Evolutionary conservation across 192 early-diverging fungal species (phyloP), one percentile per base, ranked within the genome.

Genomic region (Entomortierella parvispora): DNA sequence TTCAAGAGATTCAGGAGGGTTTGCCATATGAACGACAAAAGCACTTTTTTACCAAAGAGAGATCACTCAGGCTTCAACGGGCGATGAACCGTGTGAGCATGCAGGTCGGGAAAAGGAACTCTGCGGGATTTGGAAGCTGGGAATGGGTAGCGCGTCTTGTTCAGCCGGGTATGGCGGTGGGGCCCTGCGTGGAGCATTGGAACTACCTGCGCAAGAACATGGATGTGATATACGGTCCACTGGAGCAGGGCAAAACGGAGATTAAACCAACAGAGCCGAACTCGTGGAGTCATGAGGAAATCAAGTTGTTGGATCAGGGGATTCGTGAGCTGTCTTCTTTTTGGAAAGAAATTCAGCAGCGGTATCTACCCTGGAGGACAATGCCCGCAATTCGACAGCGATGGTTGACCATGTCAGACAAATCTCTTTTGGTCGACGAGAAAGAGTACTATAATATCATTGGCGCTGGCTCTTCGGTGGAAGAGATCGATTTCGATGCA

Each of bases 371-470:
- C 26, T 75, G 71, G 63, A 17, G 63, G 31, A 46, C 56, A 4
- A 44, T 48, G 2, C 55, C 57, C 18, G 32, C 63, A 6, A 66
- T 66, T 43, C 71, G 71, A 9, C 71, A 75, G 43, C 55, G 71
- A 9, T 75, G 63, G 63, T 42, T 65, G 18, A 28, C 61, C 43
- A 75, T 66, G 49, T 75, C 70, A 4, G 62, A 72, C 23, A 64
- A 53, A 18, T 59, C 71, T 6, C 51, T 29, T 1, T 57, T 48
- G n/a, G 58, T 75, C 32, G 53, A 45, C 0, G 71, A 75, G n/a
- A 33, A 60, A 2, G 63, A 75, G 26, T 75, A 75, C 34, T 75
- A 75, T 18, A 66, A 46, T 32, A 75, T 75, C 29, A 3, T 75
- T 11, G 25, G 54, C 2, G 71, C 71, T 3, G 63, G 71, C 0